Evolutionary conservation across 2,329 filamentous ascomycete genomes (phyloP).

Genomic region (Penicillium sp.): DNA sequence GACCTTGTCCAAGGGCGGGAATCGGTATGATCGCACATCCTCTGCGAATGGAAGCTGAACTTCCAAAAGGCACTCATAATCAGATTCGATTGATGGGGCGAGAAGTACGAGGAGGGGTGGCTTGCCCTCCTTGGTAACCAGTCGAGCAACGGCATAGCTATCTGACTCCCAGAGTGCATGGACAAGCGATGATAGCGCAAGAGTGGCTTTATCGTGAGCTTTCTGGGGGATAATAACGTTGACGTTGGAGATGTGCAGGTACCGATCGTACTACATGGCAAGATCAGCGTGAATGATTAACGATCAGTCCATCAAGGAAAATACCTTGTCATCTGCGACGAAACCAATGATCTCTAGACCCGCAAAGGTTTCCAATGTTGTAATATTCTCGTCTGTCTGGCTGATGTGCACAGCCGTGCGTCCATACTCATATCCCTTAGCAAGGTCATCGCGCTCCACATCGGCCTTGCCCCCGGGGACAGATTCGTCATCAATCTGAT

Average conservation of each 20-base stretch:
- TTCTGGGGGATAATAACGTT: constrained; percentile 76
- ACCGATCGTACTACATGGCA: constrained; percentile 68
- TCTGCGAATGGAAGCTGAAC: constrained; percentile 90
- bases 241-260: constrained; percentile 79
- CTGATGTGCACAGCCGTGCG: constrained; percentile 87
- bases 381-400: constrained; percentile 81
- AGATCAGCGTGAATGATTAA: not conserved
- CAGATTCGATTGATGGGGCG: constrained; percentile 73
- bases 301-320: not conserved
- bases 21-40: constrained; percentile 85
- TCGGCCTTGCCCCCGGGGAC: constrained; percentile 78
- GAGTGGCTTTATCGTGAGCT: constrained; percentile 74
- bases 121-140: constrained; percentile 81
- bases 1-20: constrained; percentile 84
- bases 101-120: constrained; percentile 76
- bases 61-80: constrained; percentile 84
- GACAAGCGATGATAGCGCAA: constrained; percentile 86
- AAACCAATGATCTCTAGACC: constrained; percentile 85
- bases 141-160: constrained; percentile 79
- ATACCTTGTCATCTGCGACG: constrained; percentile 68
- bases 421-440: constrained; percentile 94
- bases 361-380: constrained; percentile 76
- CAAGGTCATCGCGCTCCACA: constrained; percentile 76
- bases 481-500: constrained; percentile 74
- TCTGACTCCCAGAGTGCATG: constrained; percentile 83